These are phyloP conservation scores for Nicotiana undulata DNA, from an alignment of 257 asterid genomes.

Conservation along the genomic window DNA sequence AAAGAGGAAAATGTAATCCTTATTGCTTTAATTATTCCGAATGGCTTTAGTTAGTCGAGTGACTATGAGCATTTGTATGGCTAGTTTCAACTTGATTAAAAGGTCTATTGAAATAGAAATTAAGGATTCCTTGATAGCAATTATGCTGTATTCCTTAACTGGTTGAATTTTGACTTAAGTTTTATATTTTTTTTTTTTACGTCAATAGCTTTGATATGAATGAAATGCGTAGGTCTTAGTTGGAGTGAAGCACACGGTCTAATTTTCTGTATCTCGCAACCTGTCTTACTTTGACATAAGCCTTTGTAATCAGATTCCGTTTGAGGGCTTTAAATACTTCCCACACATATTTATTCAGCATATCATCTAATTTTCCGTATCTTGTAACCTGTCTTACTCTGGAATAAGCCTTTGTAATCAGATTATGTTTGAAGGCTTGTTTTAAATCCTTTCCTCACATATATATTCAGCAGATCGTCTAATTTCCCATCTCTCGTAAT, in stretches of 20 bases:
- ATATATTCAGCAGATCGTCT: neutral
- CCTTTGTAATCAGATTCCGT: neutral
- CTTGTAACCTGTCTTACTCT: neutral
- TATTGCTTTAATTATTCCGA: neutral
- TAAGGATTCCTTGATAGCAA: neutral
- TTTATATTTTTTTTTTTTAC: neutral
- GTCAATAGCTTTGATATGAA: neutral
- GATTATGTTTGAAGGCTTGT: neutral
- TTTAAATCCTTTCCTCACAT: too few relatives aligned
- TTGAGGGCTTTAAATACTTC: too few relatives aligned
- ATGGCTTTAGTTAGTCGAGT: neutral
- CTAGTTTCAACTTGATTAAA: neutral
- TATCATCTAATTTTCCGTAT: neutral
- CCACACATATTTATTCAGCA: too few relatives aligned
- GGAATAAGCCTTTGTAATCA: neutral
- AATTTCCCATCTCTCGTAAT: neutral
- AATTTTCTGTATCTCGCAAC: neutral
- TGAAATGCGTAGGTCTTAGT: neutral
- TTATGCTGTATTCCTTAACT: neutral
- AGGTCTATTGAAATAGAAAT: conserved; percentile 1
- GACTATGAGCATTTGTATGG: neutral
- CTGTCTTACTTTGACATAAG: neutral
- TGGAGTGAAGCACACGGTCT: neutral
- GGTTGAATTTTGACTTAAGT: neutral
- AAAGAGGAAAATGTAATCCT: neutral